Evolutionary conservation across 495 filamentous ascomycete genomes (phyloP), one percentile per base, ranked within the genome.

Genomic region (Astrothelium subdiscretum): DNA sequence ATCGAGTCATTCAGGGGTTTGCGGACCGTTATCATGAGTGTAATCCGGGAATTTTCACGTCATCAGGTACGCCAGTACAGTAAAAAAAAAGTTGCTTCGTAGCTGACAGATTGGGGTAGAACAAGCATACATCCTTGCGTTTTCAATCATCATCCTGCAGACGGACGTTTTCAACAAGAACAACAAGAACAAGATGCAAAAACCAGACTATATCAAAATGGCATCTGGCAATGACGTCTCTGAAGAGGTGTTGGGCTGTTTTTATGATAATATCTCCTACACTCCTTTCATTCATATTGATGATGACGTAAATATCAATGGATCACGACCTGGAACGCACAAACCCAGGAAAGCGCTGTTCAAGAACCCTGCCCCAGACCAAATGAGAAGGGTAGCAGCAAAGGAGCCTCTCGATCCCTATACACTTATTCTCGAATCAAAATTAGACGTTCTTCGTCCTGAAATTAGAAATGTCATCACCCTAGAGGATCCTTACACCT

Each of bases 111-210:
- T 20, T 27, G 5, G 6, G 29, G 11, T 66, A 81, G 94, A 97
- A 66, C 89, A 97, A 75, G 91, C 94, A 43, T 96, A 97, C 73
- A 95, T 97, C 69, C 91, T 97, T 66, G 90, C 94, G 18, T 99
- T 97, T 69, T 97, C 95, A 1, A 86, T 97, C 44, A 77, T 99
- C 43, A 96, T 99, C 65, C 78, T 99, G 20, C 94, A 99, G 68
- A 97, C 94, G 0, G 94, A 99, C 71, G 90, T 95, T 12, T 97
- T 97, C 83, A 99, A 99, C 79, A 96, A 92, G 73, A 97, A 97
- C 78, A 97, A 97, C 73, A 97, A 96, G 75, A 84, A 92, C 68
- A 99, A 97, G 74, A 99, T 99, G 94, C 91, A 96, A 71, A 95
- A 95, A 67, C 79, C 80, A 0, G 94, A 97, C 63, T 99, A 99